Conservation (phyloP, 2,329 filamentous ascomycete species). For the Trichoderma sp. region DNA sequence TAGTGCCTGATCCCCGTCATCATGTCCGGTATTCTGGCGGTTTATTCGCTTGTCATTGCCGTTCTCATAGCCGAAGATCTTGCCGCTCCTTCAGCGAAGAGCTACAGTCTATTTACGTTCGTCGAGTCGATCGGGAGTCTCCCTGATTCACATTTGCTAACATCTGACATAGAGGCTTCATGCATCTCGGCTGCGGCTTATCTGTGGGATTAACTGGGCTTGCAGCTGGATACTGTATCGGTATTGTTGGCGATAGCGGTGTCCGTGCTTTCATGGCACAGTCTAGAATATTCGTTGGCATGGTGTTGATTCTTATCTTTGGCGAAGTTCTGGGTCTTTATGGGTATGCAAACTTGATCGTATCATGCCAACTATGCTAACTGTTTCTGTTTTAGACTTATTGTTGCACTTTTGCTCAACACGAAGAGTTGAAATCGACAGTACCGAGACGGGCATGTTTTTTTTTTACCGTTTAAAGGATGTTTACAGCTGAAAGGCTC, state of each 20-base stretch:
- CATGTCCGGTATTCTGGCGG: conserved; percentile 99
- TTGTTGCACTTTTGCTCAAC: conserved; percentile 91
- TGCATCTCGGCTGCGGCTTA: conserved; percentile 88
- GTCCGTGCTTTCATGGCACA: conserved; percentile 96
- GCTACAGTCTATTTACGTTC: conserved; percentile 83
- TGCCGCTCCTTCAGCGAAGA: conserved; percentile 60
- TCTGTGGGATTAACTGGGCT: conserved; percentile 90
- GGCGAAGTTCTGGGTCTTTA: conserved; percentile 96
- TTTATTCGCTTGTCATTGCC: conserved; percentile 94
- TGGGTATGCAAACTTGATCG: conserved; percentile 59
- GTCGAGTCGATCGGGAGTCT: conserved; percentile 33
- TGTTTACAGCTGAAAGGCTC: not conserved
- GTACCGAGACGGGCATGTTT: not conserved
- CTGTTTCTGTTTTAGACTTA: conserved; percentile 58
- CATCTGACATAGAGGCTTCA: conserved; percentile 65
- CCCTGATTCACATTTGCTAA: conserved; percentile 15
- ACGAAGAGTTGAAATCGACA: conserved; percentile 68
- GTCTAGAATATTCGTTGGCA: conserved; percentile 93
- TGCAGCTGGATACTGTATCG: conserved; percentile 94
- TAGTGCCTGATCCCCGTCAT: conserved; percentile 84
- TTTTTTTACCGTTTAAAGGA: conserved; percentile 7
- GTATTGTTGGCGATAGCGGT: conserved; percentile 89
- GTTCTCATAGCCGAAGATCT: conserved; percentile 94
- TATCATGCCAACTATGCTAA: not conserved
- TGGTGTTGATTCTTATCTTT: conserved; percentile 98